phyloP scores from a whole-genome alignment of 148 eudicot genomes.

The Heliamphora exappendiculata region DNA sequence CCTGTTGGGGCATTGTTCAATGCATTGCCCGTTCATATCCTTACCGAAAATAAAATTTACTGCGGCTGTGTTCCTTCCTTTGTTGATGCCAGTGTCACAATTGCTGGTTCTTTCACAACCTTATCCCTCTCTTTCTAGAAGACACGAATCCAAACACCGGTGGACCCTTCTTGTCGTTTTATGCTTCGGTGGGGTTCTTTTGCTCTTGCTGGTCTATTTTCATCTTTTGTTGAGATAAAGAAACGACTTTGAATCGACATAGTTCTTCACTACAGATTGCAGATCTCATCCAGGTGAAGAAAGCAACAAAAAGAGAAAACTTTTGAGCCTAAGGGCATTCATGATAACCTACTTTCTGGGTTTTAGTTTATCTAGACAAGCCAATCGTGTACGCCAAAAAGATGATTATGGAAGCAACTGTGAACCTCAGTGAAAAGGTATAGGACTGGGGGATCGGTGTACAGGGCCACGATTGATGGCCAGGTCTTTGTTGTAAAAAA shows the following conservation, averaged over 20 bases:
- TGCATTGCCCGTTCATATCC: slow-evolving; percentile 14
- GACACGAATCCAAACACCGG: neutral
- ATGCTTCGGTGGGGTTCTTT: slow-evolving; percentile 13
- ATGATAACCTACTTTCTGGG: slow-evolving; percentile 34
- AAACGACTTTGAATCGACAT: slow-evolving; percentile 16
- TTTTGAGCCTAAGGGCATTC: slow-evolving; percentile 18
- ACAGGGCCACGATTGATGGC: slow-evolving; percentile 28
- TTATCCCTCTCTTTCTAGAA: slow-evolving; percentile 5
- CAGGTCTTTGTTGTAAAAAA: slow-evolving; percentile 34
- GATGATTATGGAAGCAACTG: slow-evolving; percentile 35
- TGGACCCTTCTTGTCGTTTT: slow-evolving; percentile 7
- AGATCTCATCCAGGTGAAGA: slow-evolving; percentile 21
- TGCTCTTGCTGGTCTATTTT: slow-evolving; percentile 10
- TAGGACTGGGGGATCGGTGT: slow-evolving; percentile 36
- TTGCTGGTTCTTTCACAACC: slow-evolving; percentile 19
- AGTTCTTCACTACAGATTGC: slow-evolving; percentile 22
- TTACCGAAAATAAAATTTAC: slow-evolving; percentile 32
- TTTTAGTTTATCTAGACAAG: slow-evolving; percentile 38
- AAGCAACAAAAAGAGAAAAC: slow-evolving; percentile 14
- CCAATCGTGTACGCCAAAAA: slow-evolving; percentile 24
- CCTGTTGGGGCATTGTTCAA: slow-evolving; percentile 29
- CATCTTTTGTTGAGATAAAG: slow-evolving; percentile 16
- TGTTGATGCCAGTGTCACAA: slow-evolving; percentile 31
- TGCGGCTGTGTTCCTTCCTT: slow-evolving; percentile 33
- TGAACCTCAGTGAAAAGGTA: slow-evolving; percentile 28